Evolutionary conservation across 2,329 filamentous ascomycete genomes (phyloP).

Genomic region (Cytospora piceae): DNA sequence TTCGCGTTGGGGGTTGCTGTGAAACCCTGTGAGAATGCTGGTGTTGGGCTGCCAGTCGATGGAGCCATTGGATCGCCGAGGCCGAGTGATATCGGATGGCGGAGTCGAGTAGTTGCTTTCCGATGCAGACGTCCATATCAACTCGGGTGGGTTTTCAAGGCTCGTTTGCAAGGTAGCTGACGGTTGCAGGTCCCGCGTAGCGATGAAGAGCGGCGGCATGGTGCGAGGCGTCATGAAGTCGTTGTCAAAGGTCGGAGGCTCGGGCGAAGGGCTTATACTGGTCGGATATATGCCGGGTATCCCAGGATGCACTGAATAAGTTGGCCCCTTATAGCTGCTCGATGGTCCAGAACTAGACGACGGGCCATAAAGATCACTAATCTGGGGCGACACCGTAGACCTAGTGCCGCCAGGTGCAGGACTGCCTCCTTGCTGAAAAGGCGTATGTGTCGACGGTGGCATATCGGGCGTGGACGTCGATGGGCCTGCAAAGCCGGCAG

Average conservation of each 20-base stretch:
- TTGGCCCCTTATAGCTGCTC: not conserved
- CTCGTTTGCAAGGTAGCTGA: conserved; percentile 29
- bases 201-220: conserved; percentile 22
- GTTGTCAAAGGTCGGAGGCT: conserved; percentile 9
- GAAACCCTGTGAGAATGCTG: conserved; percentile 37
- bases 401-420: conserved; percentile 13
- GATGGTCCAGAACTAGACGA: conserved; percentile 6
- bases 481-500: conserved; percentile 24
- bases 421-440: conserved; percentile 30
- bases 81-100: conserved; percentile 45
- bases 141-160: conserved; percentile 36
- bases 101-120: conserved; percentile 54
- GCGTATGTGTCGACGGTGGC: conserved; percentile 31
- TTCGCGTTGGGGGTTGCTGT: conserved; percentile 28
- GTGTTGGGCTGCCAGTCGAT: conserved; percentile 39
- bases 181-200: conserved; percentile 36
- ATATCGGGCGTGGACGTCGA: conserved; percentile 33
- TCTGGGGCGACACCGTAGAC: conserved; percentile 25
- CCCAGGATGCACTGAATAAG: conserved; percentile 4
- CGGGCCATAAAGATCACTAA: conserved; percentile 16
- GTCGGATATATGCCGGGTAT: conserved; percentile 9
- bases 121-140: conserved; percentile 48
- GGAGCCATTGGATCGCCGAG: conserved; percentile 34
- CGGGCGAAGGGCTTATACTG: conserved; percentile 23
- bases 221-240: conserved; percentile 21